phyloP scores from a whole-genome alignment of 306 rosid species.

The Quercus cerris region DNA sequence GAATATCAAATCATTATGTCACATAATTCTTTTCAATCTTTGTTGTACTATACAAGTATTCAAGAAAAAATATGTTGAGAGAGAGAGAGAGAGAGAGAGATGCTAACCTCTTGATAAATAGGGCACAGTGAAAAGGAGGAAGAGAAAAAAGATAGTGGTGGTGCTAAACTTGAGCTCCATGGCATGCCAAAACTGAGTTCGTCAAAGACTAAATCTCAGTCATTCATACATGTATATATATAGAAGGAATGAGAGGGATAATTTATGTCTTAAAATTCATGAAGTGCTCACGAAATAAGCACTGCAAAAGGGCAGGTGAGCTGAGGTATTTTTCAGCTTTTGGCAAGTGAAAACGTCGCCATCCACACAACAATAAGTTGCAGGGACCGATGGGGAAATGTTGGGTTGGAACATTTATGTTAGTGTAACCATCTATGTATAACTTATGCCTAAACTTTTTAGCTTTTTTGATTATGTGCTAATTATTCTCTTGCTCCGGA shows the following conservation, averaged over 20 bases:
- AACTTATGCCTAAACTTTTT: background rate
- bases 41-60: too few species aligned
- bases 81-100: background rate
- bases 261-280: background rate
- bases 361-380: slow-evolving; percentile 60
- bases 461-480: background rate
- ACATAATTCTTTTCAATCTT: background rate
- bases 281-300: slow-evolving; percentile 23
- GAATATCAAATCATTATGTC: background rate
- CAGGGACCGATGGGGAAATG: slow-evolving; percentile 39
- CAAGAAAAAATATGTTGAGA: background rate
- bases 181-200: background rate
- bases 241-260: background rate
- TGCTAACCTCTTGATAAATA: slow-evolving; percentile 40
- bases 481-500: slow-evolving; percentile 24
- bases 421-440: background rate
- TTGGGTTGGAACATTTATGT: slow-evolving; percentile 56
- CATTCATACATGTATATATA: slow-evolving; percentile 8
- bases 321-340: slow-evolving; percentile 13
- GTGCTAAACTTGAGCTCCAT: slow-evolving; percentile 61
- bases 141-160: slow-evolving; percentile 33
- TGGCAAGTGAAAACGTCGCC: slow-evolving; percentile 39
- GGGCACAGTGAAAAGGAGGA: slow-evolving; percentile 49
- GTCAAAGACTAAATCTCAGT: background rate
- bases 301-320: slow-evolving; percentile 9